phyloP scores from a whole-genome alignment of 2,329 filamentous ascomycete species.

The Fusarium nisikadoi region DNA sequence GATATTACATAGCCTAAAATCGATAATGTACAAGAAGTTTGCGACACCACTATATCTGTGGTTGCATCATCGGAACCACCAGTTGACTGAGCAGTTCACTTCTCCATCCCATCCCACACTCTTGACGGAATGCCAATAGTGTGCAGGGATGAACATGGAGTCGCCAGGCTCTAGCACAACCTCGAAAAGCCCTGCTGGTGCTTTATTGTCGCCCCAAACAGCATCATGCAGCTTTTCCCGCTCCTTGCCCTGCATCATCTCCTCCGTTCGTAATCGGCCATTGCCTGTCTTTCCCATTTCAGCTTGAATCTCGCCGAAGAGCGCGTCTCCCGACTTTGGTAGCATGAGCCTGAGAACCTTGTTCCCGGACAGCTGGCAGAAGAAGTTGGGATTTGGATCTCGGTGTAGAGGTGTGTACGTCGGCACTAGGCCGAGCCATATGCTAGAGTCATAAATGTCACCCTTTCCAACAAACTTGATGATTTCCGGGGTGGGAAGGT shows the following conservation, averaged over 20 bases:
- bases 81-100: slow-evolving; percentile 57
- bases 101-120: slow-evolving; percentile 49
- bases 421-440: slow-evolving; percentile 89
- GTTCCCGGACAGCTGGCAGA: slow-evolving; percentile 79
- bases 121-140: slow-evolving; percentile 60
- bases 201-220: slow-evolving; percentile 69
- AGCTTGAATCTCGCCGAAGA: slow-evolving; percentile 68
- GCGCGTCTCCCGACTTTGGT: slow-evolving; percentile 68
- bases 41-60: neutral
- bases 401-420: slow-evolving; percentile 92
- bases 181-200: slow-evolving; percentile 56
- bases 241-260: slow-evolving; percentile 92
- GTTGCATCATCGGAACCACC: slow-evolving; percentile 55
- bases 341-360: slow-evolving; percentile 80
- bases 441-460: slow-evolving; percentile 85
- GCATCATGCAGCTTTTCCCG: slow-evolving; percentile 71
- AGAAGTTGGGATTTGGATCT: slow-evolving; percentile 94
- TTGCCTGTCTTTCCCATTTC: slow-evolving; percentile 52
- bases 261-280: slow-evolving; percentile 73
- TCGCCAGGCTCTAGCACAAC: slow-evolving; percentile 66
- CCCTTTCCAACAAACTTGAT: slow-evolving; percentile 74
- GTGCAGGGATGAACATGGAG: slow-evolving; percentile 55
- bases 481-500: slow-evolving; percentile 75
- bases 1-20: neutral
- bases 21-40: slow-evolving; percentile 1